Percentiles rank a stretch among this genome's conserved stretches.
These are phyloP conservation scores for Casuarina cunninghamiana DNA, from an alignment of 306 rosid genomes.

Conservation along the genomic window DNA sequence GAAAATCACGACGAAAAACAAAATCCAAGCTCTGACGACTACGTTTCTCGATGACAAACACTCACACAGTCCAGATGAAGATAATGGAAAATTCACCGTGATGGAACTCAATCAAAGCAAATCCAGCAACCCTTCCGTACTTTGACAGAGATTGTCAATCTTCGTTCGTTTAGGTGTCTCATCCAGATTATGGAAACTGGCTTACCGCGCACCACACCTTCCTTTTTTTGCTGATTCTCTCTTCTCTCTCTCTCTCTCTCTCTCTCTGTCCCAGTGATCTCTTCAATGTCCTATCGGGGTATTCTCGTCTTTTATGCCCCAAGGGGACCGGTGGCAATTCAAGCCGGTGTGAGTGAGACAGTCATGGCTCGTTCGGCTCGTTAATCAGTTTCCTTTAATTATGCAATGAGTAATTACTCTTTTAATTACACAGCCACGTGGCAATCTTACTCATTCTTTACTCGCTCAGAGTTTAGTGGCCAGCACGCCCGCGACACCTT, in stretches of 20 bases:
- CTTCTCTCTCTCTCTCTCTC: too few species aligned
- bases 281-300: not conserved
- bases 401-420: too few species aligned
- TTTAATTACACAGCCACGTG: too few species aligned
- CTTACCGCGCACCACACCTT: not conserved
- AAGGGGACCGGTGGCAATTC: not conserved
- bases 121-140: too few species aligned
- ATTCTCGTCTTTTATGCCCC: not conserved
- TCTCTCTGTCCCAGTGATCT: too few species aligned
- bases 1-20: not conserved
- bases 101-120: too few species aligned
- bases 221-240: too few species aligned
- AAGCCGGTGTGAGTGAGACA: not conserved
- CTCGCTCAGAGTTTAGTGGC: too few species aligned
- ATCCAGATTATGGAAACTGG: conserved; percentile 12
- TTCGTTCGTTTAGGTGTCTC: conserved; percentile 9
- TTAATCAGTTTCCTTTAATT: too few species aligned
- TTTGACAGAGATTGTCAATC: not conserved
- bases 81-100: not conserved
- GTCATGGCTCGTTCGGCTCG: not conserved
- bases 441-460: too few species aligned
- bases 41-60: conserved; percentile 11
- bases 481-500: too few species aligned
- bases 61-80: not conserved
- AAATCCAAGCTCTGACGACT: conserved; percentile 6